These are phyloP conservation scores for Candida easanensis DNA, from an alignment of 805 yeast genomes.

Conservation along the genomic window DNA sequence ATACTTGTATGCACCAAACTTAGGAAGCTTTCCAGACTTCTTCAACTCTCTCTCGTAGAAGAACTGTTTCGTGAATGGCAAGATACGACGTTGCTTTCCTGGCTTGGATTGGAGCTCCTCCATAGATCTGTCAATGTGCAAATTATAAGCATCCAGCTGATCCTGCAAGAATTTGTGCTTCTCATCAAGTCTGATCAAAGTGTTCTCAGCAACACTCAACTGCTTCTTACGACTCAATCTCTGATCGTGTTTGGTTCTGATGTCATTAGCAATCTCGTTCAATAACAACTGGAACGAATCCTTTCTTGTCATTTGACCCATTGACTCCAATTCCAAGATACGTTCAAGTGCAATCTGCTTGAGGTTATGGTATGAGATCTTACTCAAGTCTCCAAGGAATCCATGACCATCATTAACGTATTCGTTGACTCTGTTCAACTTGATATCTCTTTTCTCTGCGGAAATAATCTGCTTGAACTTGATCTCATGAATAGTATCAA, in stretches of 20 bases:
- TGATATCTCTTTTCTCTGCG: constrained; percentile 39
- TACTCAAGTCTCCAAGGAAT: constrained; percentile 47
- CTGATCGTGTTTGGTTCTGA: constrained; percentile 53
- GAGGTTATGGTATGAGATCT: constrained; percentile 63
- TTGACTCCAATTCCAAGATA: constrained; percentile 68
- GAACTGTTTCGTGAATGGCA: constrained; percentile 69
- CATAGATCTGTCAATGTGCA: constrained; percentile 50
- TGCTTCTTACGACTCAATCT: constrained; percentile 46
- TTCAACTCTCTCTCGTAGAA: constrained; percentile 71
- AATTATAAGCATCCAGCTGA: constrained; percentile 41
- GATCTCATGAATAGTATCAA: constrained; percentile 65
- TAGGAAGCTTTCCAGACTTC: constrained; percentile 62
- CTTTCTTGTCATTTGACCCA: constrained; percentile 60
- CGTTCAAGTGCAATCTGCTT: constrained; percentile 74
- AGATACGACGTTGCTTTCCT: constrained; percentile 31
- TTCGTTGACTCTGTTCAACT: constrained; percentile 37
- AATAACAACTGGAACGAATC: constrained; percentile 76
- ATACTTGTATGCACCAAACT: constrained; percentile 76
- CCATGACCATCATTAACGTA: constrained; percentile 42
- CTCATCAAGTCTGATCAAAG: constrained; percentile 42
- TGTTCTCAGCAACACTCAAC: constrained; percentile 41
- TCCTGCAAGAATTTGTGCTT: constrained; percentile 42
- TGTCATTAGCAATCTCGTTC: constrained; percentile 82
- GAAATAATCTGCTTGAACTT: constrained; percentile 54
- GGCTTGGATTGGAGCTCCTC: constrained; percentile 43